Conservation (phyloP, 2,329 filamentous ascomycete genomes). For the Aspergillus fumigatiaffinis region DNA sequence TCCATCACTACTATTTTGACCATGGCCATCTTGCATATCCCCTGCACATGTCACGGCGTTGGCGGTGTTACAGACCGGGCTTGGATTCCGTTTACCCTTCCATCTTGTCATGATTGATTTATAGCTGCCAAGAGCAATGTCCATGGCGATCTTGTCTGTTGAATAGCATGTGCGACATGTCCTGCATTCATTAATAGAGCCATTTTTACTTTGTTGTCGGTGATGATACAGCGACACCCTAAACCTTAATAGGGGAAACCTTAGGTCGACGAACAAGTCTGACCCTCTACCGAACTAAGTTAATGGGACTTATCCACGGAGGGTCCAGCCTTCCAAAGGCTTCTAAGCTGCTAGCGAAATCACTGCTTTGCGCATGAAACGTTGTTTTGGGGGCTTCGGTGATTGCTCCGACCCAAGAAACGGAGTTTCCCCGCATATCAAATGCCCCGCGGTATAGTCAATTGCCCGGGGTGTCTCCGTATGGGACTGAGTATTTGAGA, state of each 20-base stretch:
- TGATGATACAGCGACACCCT: no score
- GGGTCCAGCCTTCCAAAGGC: no score
- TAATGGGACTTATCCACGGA: no score
- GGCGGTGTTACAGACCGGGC: constrained; percentile 13
- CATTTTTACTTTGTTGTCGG: constrained; percentile 6
- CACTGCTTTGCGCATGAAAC: no score
- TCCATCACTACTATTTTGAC: constrained; percentile 4
- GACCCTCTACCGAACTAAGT: no score
- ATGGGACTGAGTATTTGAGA: background rate
- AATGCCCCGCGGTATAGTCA: no score
- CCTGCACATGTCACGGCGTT: constrained; percentile 22
- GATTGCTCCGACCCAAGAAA: background rate
- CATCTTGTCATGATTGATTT: background rate
- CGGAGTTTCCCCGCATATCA: background rate
- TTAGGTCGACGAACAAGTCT: no score
- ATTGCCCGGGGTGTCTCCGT: no score
- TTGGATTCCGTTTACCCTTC: constrained; percentile 1
- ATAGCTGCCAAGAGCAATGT: background rate
- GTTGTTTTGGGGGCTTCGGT: background rate
- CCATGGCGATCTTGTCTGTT: constrained; percentile 1
- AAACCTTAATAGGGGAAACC: no score
- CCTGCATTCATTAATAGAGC: constrained; percentile 2
- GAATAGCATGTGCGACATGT: background rate
- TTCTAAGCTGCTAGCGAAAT: no score
- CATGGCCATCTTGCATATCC: constrained; percentile 20